Conservation (phyloP, 805 yeast species). For the Lachancea nothofagi region DNA sequence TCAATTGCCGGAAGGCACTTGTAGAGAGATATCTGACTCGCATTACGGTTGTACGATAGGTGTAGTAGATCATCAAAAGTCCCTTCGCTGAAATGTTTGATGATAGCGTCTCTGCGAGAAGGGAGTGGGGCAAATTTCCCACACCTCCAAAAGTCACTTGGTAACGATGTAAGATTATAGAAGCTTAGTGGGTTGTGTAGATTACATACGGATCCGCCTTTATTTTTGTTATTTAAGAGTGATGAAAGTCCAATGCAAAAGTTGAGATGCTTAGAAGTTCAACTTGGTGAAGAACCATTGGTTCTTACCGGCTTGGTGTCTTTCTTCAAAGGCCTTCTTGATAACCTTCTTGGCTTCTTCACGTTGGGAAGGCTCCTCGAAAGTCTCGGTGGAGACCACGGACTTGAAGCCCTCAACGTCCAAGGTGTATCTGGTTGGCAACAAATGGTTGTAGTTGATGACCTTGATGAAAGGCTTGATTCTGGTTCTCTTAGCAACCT, state of each 20-base stretch:
- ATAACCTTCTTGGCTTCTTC: slow-evolving; percentile 98
- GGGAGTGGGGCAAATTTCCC: not conserved
- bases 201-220: slow-evolving; percentile 10
- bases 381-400: slow-evolving; percentile 86
- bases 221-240: slow-evolving; percentile 2
- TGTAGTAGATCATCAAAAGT: not conserved
- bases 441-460: slow-evolving; percentile 98
- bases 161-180: not conserved
- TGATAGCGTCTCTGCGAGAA: too few relatives aligned
- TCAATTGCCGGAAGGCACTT: slow-evolving; percentile 10
- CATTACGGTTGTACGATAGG: not conserved
- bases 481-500: slow-evolving; percentile 93
- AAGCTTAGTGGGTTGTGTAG: slow-evolving; percentile 7
- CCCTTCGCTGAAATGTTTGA: too few relatives aligned
- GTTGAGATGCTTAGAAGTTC: slow-evolving; percentile 57
- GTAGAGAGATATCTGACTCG: slow-evolving; percentile 13
- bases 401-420: slow-evolving; percentile 95
- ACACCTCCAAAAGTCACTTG: not conserved
- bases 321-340: slow-evolving; percentile 98
- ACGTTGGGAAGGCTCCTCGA: slow-evolving; percentile 96
- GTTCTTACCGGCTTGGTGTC: slow-evolving; percentile 99
- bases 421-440: slow-evolving; percentile 99
- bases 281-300: slow-evolving; percentile 99
- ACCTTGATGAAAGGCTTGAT: slow-evolving; percentile 99
- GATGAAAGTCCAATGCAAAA: slow-evolving; percentile 10